Base-by-base conservation (phyloP, 129 eudicot species). In the Ambrosia artemisiifolia region DNA sequence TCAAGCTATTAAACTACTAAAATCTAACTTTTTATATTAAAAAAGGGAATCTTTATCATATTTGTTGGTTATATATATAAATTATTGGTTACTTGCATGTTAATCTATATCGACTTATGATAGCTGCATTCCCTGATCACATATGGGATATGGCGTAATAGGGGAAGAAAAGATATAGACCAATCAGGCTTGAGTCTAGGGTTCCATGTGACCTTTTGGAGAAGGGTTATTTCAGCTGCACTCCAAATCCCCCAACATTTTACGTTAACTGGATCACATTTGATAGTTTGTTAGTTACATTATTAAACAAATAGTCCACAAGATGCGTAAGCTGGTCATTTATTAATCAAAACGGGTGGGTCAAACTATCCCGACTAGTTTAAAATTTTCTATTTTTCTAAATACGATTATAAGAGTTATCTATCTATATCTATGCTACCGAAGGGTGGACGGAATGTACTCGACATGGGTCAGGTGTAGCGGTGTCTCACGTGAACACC, bases 91-190 rank as follows among this genome's bases (percentile, higher is more conserved):
- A 49, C 73, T 69, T 69, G 73, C 24, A 32, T 49, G 44, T 33
- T 49, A 69, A 49, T 63, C 68, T 36, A 63, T 17, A 35, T 3
- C 19, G 47, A 2, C 13, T n/a, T 36, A 18, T 65, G 51, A 65
- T 65, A 65, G 48, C 17, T 10, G 70, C 53, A 65, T 19, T 65
- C 17, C 35, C 70, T 65, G 70, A 65, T 65, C 70, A 65, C 70
- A 65, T 65, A 65, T 42, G 18, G 10, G 54, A 63, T 33, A 9
- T 28, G 11, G 53, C 70, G 35, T 42, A 42, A 42, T 3, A 42
- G 36, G 13, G 10, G 33, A 65, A 42, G 53, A 65, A 40, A 65
- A 65, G 9, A 63, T 36, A 8, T 10, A 35, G 11, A 2, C 34
- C 11, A 59, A 44, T 43, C 19, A 43, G 59, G 57, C 19, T 12